Evolutionary conservation across 2,329 filamentous ascomycete species (phyloP).

Genomic region (Leptodontidium sp.): DNA sequence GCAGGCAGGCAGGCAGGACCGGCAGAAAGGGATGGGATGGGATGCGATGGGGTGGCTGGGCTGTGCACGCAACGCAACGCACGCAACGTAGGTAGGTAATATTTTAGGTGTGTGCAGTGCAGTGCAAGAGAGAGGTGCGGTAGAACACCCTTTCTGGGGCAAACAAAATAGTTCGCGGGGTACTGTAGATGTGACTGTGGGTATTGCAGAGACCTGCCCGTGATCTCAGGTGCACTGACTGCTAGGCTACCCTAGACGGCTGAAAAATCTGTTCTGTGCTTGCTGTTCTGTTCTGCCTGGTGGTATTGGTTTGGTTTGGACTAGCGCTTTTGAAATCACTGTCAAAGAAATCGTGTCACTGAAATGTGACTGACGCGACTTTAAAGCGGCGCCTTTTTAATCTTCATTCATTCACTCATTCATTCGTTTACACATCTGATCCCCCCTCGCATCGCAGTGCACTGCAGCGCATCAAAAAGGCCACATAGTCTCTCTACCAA

Average conservation of each 20-base stretch:
- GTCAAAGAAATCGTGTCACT: background rate
- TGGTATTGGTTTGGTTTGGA: background rate
- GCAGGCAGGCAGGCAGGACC: background rate
- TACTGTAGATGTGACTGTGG: background rate
- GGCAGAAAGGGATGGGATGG: background rate
- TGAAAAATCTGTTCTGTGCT: too few species aligned
- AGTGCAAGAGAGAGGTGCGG: background rate
- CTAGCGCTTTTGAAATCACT: slow-evolving; percentile 7
- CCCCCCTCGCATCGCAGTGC: background rate
- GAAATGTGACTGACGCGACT: background rate
- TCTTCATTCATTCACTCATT: too few species aligned
- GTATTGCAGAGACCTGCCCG: too few species aligned
- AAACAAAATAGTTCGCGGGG: background rate
- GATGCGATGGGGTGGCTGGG: background rate
- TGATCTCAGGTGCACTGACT: too few species aligned
- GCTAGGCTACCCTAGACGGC: too few species aligned
- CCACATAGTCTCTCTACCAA: background rate
- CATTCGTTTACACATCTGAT: background rate
- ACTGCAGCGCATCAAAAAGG: background rate
- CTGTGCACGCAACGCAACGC: background rate
- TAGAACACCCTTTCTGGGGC: background rate
- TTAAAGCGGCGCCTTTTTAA: slow-evolving; percentile 1
- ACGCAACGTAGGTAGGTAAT: too few species aligned
- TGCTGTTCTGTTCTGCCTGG: too few species aligned
- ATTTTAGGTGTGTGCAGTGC: background rate